Percentiles rank a stretch among this genome's conserved stretches.
These are phyloP conservation scores for Colletotrichum magnum DNA, from an alignment of 2,329 filamentous ascomycete species.

Conservation along the genomic window DNA sequence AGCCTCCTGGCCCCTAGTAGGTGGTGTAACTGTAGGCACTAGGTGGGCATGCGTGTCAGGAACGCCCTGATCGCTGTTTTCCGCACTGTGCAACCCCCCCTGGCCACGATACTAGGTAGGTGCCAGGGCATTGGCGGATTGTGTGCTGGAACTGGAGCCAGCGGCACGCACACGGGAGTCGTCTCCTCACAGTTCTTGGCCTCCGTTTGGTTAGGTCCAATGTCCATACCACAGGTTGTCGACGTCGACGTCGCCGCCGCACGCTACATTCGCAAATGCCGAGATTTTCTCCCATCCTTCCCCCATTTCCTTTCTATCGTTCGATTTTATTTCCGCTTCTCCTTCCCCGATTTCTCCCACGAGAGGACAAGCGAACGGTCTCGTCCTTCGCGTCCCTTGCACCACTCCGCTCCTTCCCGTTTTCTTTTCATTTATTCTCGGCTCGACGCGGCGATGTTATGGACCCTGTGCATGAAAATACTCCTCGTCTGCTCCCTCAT, in stretches of 20 bases:
- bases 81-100: conserved; percentile 31
- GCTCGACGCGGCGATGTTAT: conserved; percentile 43
- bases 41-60: conserved; percentile 31
- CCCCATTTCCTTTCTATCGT: conserved; percentile 24
- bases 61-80: conserved; percentile 17
- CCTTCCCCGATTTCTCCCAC: conserved; percentile 25
- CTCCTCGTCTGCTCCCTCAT: conserved; percentile 42
- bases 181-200: conserved; percentile 13
- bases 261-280: conserved; percentile 32
- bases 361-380: conserved; percentile 39
- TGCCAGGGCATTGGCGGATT: conserved; percentile 22
- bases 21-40: not conserved
- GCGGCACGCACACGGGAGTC: not conserved
- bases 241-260: conserved; percentile 36
- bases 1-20: too few species aligned
- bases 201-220: not conserved
- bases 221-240: not conserved
- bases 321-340: conserved; percentile 32
- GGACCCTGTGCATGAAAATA: conserved; percentile 41
- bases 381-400: conserved; percentile 35
- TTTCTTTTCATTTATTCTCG: conserved; percentile 23
- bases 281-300: conserved; percentile 39
- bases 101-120: conserved; percentile 26
- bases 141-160: not conserved
- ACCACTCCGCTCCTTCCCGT: conserved; percentile 25